Evolutionary conservation across 345 rosid genomes (phyloP).

Genomic region (Populus alba): DNA sequence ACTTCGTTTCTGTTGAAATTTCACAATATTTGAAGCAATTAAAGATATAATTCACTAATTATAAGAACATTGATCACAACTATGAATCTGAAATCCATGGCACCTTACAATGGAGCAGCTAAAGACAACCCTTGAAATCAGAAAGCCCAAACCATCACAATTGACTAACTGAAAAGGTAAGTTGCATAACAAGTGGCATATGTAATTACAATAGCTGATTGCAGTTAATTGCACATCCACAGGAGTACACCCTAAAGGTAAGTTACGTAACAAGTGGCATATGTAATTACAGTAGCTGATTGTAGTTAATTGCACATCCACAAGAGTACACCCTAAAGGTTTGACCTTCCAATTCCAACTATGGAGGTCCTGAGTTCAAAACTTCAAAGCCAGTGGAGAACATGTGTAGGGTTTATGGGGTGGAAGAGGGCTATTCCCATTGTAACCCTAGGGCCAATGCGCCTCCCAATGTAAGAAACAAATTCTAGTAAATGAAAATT

Average conservation of each 20-base stretch:
- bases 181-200: not conserved
- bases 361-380: not conserved
- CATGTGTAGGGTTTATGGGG: not conserved
- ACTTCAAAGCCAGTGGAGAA: not conserved
- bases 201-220: not conserved
- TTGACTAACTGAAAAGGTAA: not conserved
- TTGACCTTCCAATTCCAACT: not conserved
- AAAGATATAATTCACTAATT: not conserved
- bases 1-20: constrained; percentile 60
- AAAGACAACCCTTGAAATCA: constrained; percentile 5
- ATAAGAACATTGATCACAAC: not conserved
- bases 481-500: not conserved
- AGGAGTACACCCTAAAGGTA: not conserved
- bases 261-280: not conserved
- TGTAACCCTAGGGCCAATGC: not conserved
- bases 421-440: not conserved
- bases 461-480: not conserved
- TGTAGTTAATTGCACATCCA: not conserved
- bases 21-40: constrained; percentile 1
- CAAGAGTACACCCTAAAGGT: not conserved
- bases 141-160: not conserved
- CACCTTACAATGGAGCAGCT: constrained; percentile 1
- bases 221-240: not conserved
- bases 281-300: constrained; percentile 1
- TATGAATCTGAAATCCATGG: not conserved